Conservation (phyloP, 2,329 filamentous ascomycete species). For the Botryotinia convoluta region DNA sequence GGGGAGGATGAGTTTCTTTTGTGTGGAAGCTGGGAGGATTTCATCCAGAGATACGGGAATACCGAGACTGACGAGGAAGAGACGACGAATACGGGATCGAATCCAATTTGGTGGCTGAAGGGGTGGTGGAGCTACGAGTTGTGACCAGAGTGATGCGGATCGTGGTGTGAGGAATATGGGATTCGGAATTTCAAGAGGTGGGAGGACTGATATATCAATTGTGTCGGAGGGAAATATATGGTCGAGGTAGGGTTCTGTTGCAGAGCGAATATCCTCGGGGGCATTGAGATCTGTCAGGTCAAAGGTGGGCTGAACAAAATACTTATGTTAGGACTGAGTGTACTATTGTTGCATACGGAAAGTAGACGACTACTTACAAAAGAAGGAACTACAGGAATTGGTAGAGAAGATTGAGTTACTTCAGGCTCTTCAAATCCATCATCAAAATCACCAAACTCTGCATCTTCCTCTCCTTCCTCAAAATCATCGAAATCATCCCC, state of each 20-base stretch:
- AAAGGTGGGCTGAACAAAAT: conserved; percentile 56
- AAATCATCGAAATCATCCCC: conserved; percentile 69
- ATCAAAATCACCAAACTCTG: conserved; percentile 54
- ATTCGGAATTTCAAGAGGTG: conserved; percentile 45
- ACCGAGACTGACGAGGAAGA: conserved; percentile 93
- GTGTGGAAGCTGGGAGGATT: conserved; percentile 93
- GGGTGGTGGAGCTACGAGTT: conserved; percentile 90
- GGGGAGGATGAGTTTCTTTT: conserved; percentile 93
- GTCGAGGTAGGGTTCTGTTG: conserved; percentile 65
- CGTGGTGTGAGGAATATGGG: conserved; percentile 80
- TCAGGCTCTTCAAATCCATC: conserved; percentile 62
- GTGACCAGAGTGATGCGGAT: conserved; percentile 90
- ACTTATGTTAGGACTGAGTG: conserved; percentile 19
- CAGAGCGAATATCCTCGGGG: conserved; percentile 57
- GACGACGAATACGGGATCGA: conserved; percentile 85
- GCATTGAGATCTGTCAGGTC: conserved; percentile 61
- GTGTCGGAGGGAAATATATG: conserved; percentile 61
- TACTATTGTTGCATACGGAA: conserved; percentile 22
- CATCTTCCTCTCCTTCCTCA: conserved; percentile 53
- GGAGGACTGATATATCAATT: conserved; percentile 50
- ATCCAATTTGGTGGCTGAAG: conserved; percentile 98
- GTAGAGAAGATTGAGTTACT: conserved; percentile 39
- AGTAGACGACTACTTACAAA: conserved; percentile 45
- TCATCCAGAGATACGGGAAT: conserved; percentile 97
- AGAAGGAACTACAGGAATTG: conserved; percentile 38